Conservation (phyloP, 208 protist genomes). For the Crithidia expoeki region DNA sequence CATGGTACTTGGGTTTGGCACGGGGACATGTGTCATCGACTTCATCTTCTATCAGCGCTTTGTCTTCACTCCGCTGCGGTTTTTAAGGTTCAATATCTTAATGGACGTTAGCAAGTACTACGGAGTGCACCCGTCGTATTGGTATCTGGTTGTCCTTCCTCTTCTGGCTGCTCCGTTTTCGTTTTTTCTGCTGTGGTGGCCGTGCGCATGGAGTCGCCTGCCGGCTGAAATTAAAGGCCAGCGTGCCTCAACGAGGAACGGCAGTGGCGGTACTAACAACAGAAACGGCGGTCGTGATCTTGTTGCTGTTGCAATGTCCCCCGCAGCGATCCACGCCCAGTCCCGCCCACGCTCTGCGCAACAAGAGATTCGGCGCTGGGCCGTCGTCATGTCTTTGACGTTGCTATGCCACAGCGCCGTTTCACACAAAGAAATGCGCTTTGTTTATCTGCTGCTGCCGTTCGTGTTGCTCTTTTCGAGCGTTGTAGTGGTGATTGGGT, state of each 20-base stretch:
- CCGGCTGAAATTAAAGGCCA: neutral
- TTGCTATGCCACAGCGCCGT: slow-evolving; percentile 80
- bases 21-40: slow-evolving; percentile 43
- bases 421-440: slow-evolving; percentile 95
- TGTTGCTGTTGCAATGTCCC: neutral
- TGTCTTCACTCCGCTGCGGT: slow-evolving; percentile 64
- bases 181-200: slow-evolving; percentile 45
- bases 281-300: no score
- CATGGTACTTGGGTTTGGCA: slow-evolving; percentile 32
- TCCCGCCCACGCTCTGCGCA: slow-evolving; percentile 15
- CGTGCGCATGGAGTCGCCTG: slow-evolving; percentile 15
- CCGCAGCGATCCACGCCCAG: neutral
- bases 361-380: slow-evolving; percentile 24
- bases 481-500: slow-evolving; percentile 41
- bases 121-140: slow-evolving; percentile 87
- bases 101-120: slow-evolving; percentile 82
- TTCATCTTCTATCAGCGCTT: slow-evolving; percentile 58
- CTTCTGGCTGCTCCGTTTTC: slow-evolving; percentile 54
- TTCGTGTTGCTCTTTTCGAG: slow-evolving; percentile 50
- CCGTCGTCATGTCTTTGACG: slow-evolving; percentile 1
- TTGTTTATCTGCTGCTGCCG: slow-evolving; percentile 70
- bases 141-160: slow-evolving; percentile 85
- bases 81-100: slow-evolving; percentile 91
- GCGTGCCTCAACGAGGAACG: neutral
- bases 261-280: neutral